Evolutionary conservation across 2,329 filamentous ascomycete species (phyloP), one percentile per base, ranked within the genome.

Genomic region (Grosmannia penicillata): DNA sequence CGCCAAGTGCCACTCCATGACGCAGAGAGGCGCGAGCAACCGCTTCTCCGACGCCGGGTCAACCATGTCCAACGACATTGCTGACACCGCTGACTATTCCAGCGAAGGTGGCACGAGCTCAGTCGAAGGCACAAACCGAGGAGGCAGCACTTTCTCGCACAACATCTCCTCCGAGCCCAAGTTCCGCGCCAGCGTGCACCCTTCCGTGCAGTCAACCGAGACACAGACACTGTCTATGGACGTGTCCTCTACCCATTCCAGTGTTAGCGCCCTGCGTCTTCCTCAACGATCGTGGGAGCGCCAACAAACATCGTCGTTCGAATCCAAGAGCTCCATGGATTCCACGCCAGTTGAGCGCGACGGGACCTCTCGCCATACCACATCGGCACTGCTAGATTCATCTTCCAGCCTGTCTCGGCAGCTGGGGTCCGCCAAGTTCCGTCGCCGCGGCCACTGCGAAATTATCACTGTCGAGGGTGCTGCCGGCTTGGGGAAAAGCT

Each of bases 401-500:
- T 57, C 63, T 1, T 60, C 58, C 4, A 72, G 63, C 38, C 56
- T 75, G 26, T 71, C 70, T 3, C 62, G 68, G 26, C 68, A 72
- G 43, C 53, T 75, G 8, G 65, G 68, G 2, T 62, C 65, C 14
- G 63, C 66, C 43, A 78, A 77, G 49, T 76, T 76, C 42, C 62
- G 69, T 24, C 63, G 71, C 29, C 66, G 68, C 19, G 74, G 74
- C 3, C 75, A 78, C 37, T 78, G 74, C 48, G 75, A 79, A 48
- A 66, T 79, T 21, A 59, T 78, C 17, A 64, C 66, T 14, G 66
- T 80, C 37, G 70, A 76, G 46, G 75, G 75, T 23, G 62, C 68
- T 11, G 73, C 68, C 4, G 75, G 75, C 1, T 56, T 78, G n/a
- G 75, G 75, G 14, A 80, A 80, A 53, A 78, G 68, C 45, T 72